phyloP scores from a whole-genome alignment of 495 filamentous ascomycete species.

The Aspergillus funiculosus region DNA sequence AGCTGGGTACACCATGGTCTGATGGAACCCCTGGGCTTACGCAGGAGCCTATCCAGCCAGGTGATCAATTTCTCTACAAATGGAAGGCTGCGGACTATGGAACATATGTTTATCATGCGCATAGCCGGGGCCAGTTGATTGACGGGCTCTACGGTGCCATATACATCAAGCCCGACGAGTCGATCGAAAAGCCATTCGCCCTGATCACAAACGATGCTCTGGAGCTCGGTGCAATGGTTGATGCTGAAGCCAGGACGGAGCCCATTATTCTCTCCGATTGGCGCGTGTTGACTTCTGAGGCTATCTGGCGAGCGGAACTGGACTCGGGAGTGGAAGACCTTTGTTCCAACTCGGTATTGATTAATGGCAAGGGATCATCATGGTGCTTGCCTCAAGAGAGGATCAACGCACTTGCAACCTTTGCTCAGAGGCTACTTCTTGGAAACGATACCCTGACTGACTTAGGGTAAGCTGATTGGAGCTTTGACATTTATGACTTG shows the following conservation, averaged over 20 bases:
- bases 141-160: slow-evolving; percentile 53
- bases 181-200: slow-evolving; percentile 38
- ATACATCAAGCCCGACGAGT: slow-evolving; percentile 33
- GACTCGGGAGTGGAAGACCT: slow-evolving; percentile 33
- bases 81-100: slow-evolving; percentile 35
- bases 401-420: slow-evolving; percentile 32
- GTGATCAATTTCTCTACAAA: slow-evolving; percentile 42
- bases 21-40: slow-evolving; percentile 51
- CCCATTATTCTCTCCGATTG: slow-evolving; percentile 52
- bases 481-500: neutral
- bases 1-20: slow-evolving; percentile 43
- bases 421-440: slow-evolving; percentile 9
- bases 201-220: slow-evolving; percentile 37
- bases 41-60: slow-evolving; percentile 41
- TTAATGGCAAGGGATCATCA: slow-evolving; percentile 52
- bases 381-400: slow-evolving; percentile 36
- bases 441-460: slow-evolving; percentile 36
- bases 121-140: slow-evolving; percentile 46
- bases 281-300: slow-evolving; percentile 12
- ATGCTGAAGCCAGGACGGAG: slow-evolving; percentile 38
- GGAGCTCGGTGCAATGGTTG: slow-evolving; percentile 38
- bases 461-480: slow-evolving; percentile 37
- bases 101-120: slow-evolving; percentile 46
- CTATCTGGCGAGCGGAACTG: slow-evolving; percentile 20
- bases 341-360: slow-evolving; percentile 43